phyloP scores from a whole-genome alignment of 805 yeast genomes.

The Lipomyces sp. region DNA sequence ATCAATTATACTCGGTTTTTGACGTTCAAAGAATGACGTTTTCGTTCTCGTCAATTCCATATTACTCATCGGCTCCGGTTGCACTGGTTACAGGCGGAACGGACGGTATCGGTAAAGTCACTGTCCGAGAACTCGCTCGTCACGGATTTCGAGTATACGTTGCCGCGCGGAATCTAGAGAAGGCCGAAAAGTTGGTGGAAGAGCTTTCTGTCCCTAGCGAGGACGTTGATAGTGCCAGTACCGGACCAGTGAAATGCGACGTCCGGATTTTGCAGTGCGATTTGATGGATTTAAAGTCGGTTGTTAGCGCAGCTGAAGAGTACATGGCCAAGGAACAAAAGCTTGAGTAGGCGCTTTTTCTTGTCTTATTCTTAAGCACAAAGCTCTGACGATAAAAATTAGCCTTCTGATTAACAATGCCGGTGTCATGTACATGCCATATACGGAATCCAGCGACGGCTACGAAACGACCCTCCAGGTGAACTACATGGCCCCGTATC shows the following conservation, averaged over 20 bases:
- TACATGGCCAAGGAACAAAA: conserved; percentile 33
- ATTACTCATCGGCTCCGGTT: not conserved
- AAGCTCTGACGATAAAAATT: not conserved
- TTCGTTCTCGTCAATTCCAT: conserved; percentile 5
- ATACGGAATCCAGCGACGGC: conserved; percentile 63
- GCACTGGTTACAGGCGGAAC: conserved; percentile 33
- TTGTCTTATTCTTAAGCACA: not conserved
- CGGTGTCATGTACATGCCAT: conserved; percentile 80
- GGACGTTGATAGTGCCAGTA: not conserved
- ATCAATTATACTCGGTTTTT: not conserved
- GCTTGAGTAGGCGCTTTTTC: conserved; percentile 49
- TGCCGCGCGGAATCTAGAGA: conserved; percentile 26
- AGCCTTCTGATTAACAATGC: conserved; percentile 72
- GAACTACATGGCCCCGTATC: conserved; percentile 74
- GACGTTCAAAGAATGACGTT: conserved; percentile 3
- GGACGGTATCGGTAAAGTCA: conserved; percentile 34
- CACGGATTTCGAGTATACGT: conserved; percentile 35
- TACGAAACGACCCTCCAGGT: conserved; percentile 83
- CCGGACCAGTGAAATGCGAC: not conserved
- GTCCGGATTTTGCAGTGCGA: conserved; percentile 22
- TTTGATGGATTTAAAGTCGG: conserved; percentile 27
- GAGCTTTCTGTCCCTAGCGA: conserved; percentile 1
- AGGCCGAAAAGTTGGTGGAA: conserved; percentile 13
- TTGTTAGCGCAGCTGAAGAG: conserved; percentile 30
- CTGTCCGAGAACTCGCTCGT: conserved; percentile 27